Base-by-base conservation (phyloP, 495 filamentous ascomycete genomes). In the Thozetella sp. region DNA sequence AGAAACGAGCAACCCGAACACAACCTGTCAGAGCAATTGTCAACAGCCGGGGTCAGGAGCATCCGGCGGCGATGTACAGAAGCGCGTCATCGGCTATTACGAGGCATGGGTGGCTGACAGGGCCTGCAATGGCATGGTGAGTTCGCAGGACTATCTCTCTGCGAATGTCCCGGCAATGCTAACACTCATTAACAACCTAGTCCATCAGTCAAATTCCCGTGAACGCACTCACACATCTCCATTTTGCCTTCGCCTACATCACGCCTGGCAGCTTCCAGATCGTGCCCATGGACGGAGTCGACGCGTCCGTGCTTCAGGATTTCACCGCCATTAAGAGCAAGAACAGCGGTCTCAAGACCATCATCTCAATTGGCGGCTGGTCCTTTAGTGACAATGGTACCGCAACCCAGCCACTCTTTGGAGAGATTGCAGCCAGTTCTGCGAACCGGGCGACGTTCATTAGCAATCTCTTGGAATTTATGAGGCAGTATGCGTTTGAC, bases 401-500 rank as follows among this genome's bases (percentile, higher is more conserved):
- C 1, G 51, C 60, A 2, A 75, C 71, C 2, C 69, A 76, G 55
- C 64, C 69, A 1, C 51, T 78, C 2, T 65, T 26, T 13, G 50
- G 13, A 51, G 57, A 65, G 4, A 6, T 65, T 12, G 25, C 45
- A 15, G 26, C n/a, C 2, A 60, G 56, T 6, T 20, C 6, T 20
- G 51, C 2, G n/a, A 25, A n/a, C 17, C 51, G 51, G 23, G 30
- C 30, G 6, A 37, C 6, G 30, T 87, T 88, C 58, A 69, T 81
- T 26, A 40, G 51, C 0, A 72, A 70, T 2, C 54, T 86, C 2
- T 37, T 79, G 2, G 34, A 20, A 0, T 86, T 86, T 55, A 73
- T 86, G 69, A 0, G 30, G 0, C 59, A 54, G 4, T 77, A 81
- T 46, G 76, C 64, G 12, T 83, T 85, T 56, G 80, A 88, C 55